Evolutionary conservation across 2,329 filamentous ascomycete genomes (phyloP).

Genomic region (Cercospora sp.): DNA sequence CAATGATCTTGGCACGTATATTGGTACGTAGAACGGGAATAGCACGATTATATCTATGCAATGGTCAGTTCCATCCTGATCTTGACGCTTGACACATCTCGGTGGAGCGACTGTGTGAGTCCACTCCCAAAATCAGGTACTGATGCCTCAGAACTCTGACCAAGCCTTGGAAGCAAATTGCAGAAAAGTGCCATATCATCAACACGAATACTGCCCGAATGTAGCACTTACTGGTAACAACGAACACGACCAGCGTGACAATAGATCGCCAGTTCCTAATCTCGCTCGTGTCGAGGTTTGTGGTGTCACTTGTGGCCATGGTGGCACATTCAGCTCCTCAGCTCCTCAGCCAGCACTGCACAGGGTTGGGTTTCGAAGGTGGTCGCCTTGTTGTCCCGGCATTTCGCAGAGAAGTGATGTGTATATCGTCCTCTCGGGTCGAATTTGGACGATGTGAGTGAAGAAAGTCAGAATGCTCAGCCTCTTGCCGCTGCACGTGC

Average conservation of each 20-base stretch:
- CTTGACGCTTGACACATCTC: too few species aligned
- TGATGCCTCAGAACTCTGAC: neutral
- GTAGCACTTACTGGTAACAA: conserved; percentile 65
- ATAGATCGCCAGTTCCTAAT: conserved; percentile 70
- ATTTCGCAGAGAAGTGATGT: neutral
- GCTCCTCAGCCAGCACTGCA: conserved; percentile 3
- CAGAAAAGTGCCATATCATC: neutral
- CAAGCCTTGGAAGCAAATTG: neutral
- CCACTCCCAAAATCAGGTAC: neutral
- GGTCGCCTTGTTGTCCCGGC: neutral
- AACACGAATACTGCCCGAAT: neutral
- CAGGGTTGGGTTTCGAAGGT: neutral
- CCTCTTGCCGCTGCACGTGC: neutral
- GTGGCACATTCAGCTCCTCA: neutral
- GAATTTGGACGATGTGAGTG: neutral
- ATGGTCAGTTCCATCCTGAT: too few species aligned
- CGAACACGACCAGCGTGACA: conserved; percentile 67
- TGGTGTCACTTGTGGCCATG: conserved; percentile 3
- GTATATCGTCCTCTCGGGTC: neutral
- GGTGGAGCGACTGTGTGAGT: neutral
- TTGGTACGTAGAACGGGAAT: conserved; percentile 66
- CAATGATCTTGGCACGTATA: conserved; percentile 58
- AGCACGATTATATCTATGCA: conserved; percentile 65
- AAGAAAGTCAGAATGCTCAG: neutral
- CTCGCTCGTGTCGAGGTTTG: conserved; percentile 51